Conservation (phyloP, 371 early-diverging fungal species). For the Smittium mucronatum region DNA sequence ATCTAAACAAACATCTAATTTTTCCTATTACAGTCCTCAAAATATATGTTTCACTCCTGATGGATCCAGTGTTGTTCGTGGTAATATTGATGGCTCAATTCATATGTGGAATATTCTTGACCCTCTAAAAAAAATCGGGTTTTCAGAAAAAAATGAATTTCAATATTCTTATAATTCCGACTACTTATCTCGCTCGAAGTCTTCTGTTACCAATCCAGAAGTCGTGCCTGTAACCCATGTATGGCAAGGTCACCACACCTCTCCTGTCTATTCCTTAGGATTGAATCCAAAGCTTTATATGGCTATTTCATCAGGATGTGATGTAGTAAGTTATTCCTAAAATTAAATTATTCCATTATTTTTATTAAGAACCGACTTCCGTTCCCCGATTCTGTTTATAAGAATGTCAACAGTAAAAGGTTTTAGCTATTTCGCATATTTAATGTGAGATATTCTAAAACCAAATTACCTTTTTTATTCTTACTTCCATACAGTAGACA, state of each 20-base stretch:
- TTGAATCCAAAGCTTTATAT: not conserved
- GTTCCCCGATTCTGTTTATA: not conserved
- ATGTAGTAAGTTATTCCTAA: constrained; percentile 8
- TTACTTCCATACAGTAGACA: not conserved
- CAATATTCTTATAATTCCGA: no score
- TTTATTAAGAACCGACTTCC: not conserved
- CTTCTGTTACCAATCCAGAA: not conserved
- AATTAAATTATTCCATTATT: constrained; percentile 1
- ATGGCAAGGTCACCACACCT: constrained; percentile 2
- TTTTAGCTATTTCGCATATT: not conserved
- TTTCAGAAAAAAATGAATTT: not conserved
- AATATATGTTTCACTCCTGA: constrained; percentile 6
- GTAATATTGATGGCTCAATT: not conserved
- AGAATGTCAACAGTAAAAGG: not conserved
- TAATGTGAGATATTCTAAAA: not conserved
- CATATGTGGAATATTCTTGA: constrained; percentile 1
- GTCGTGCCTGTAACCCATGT: not conserved
- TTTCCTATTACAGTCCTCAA: not conserved
- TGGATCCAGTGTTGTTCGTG: not conserved
- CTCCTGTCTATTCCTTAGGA: constrained; percentile 6
- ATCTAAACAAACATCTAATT: not conserved
- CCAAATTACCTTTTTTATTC: not conserved
- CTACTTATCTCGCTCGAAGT: not conserved
- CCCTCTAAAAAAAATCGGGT: not conserved
- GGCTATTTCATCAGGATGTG: constrained; percentile 2